These are phyloP conservation scores for Talaromyces piceae DNA, from an alignment of 2,329 filamentous ascomycete species.

Conservation along the genomic window DNA sequence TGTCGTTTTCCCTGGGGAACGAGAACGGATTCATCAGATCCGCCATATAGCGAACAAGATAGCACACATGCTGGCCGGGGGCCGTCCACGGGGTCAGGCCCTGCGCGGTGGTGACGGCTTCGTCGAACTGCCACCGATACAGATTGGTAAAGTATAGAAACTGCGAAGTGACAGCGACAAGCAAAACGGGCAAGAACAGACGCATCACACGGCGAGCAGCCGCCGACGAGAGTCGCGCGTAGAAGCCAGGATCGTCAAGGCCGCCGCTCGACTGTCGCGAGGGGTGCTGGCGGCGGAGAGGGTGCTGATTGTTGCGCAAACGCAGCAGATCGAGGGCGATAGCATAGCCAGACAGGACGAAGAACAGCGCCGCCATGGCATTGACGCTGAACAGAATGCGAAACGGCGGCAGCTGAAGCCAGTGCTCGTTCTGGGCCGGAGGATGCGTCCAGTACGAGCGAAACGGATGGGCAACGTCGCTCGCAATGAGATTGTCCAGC, in stretches of 20 bases:
- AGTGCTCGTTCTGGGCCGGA: constrained; percentile 14
- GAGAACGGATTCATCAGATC: constrained; percentile 3
- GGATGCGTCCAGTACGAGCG: constrained; percentile 19
- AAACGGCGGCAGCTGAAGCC: constrained; percentile 30
- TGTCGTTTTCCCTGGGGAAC: neutral
- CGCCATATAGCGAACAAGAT: constrained; percentile 1
- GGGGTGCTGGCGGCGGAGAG: neutral
- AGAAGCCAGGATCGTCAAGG: neutral
- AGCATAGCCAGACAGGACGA: constrained; percentile 53
- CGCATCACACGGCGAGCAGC: constrained; percentile 24
- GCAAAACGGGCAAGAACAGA: constrained; percentile 23
- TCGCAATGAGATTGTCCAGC: constrained; percentile 19
- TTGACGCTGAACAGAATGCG: constrained; percentile 29
- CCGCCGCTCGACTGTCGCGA: neutral
- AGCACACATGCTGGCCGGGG: constrained; percentile 1
- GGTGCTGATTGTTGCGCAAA: constrained; percentile 18
- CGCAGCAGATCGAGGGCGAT: constrained; percentile 45
- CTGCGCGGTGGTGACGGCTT: neutral
- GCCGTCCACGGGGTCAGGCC: constrained; percentile 3
- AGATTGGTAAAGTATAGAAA: constrained; percentile 15
- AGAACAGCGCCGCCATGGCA: constrained; percentile 46
- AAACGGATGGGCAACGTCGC: constrained; percentile 18
- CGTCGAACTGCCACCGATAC: constrained; percentile 6
- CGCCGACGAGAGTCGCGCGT: constrained; percentile 10
- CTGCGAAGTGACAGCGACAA: constrained; percentile 17